These are phyloP conservation scores for Silene conica DNA, from an alignment of 148 eudicot genomes.

Conservation along the genomic window DNA sequence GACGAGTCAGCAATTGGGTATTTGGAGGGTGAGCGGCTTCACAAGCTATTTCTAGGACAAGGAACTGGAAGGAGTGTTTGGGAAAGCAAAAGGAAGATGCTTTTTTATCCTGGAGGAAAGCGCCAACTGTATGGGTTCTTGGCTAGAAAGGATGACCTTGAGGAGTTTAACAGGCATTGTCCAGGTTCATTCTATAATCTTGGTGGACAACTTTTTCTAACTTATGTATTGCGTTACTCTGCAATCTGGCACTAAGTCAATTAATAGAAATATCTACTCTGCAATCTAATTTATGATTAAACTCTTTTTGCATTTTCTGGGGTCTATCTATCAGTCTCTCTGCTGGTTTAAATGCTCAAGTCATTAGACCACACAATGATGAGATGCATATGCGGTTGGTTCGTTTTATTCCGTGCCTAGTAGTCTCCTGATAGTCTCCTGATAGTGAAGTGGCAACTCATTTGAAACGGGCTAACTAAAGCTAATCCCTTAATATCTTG, in stretches of 20 bases:
- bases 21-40: slow-evolving; percentile 62
- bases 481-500: neutral
- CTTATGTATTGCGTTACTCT: neutral
- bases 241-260: neutral
- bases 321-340: too few relatives aligned
- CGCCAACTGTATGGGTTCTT: slow-evolving; percentile 71
- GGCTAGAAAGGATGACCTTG: slow-evolving; percentile 58
- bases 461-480: neutral
- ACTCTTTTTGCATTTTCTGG: too few relatives aligned
- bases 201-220: neutral
- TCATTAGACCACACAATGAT: too few relatives aligned
- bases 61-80: slow-evolving; percentile 57
- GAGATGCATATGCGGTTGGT: too few relatives aligned
- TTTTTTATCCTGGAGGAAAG: slow-evolving; percentile 54
- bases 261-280: neutral
- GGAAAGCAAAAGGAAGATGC: slow-evolving; percentile 29
- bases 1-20: slow-evolving; percentile 61
- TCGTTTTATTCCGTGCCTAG: too few relatives aligned
- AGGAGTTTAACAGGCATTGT: slow-evolving; percentile 52
- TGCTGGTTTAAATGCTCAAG: too few relatives aligned
- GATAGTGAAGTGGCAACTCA: neutral
- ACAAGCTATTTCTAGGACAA: slow-evolving; percentile 45
- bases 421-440: neutral
- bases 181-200: slow-evolving; percentile 35
- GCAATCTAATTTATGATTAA: too few relatives aligned